A percentile compares a stretch with the other conserved stretches of the same genome.
Evolutionary conservation across 345 rosid genomes (phyloP).

Genomic region (Cardamine resedifolia): DNA sequence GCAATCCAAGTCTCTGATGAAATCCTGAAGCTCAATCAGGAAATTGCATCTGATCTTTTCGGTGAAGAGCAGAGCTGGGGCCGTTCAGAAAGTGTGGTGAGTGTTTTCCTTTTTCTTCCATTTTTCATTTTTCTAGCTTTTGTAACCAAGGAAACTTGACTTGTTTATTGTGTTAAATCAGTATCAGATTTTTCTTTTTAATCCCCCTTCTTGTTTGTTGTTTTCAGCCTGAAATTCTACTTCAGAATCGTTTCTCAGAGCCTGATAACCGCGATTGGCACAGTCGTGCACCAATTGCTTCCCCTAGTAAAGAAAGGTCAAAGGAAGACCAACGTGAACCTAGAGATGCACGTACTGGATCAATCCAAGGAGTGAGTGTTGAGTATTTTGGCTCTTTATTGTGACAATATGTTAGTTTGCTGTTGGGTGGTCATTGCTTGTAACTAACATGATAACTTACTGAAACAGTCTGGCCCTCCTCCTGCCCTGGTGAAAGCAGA

Average conservation of each 20-base stretch:
- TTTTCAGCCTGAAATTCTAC: constrained; percentile 50
- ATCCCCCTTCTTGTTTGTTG: constrained; percentile 2
- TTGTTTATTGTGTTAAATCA: background rate
- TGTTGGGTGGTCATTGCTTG: background rate
- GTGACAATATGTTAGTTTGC: background rate
- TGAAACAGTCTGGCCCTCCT: constrained; percentile 65
- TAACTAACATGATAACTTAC: constrained; percentile 8
- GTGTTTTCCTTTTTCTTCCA: constrained; percentile 24
- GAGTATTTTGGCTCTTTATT: background rate
- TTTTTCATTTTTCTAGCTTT: background rate
- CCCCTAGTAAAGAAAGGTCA: constrained; percentile 70
- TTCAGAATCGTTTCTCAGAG: constrained; percentile 67
- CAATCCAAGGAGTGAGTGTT: constrained; percentile 57
- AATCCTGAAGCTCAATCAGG: constrained; percentile 59
- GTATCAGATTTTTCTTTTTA: background rate
- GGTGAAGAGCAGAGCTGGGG: constrained; percentile 81
- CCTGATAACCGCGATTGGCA: constrained; percentile 95
- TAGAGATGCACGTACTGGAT: constrained; percentile 46
- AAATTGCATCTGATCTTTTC: constrained; percentile 67
- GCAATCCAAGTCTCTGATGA: constrained; percentile 55
- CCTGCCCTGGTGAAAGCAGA: constrained; percentile 80
- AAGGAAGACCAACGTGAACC: constrained; percentile 56
- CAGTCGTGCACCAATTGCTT: constrained; percentile 56
- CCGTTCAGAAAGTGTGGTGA: constrained; percentile 62
- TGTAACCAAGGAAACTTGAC: background rate